Conservation (phyloP, 352 stramenopile species). For the Phytophthora macrochlamydospora region DNA sequence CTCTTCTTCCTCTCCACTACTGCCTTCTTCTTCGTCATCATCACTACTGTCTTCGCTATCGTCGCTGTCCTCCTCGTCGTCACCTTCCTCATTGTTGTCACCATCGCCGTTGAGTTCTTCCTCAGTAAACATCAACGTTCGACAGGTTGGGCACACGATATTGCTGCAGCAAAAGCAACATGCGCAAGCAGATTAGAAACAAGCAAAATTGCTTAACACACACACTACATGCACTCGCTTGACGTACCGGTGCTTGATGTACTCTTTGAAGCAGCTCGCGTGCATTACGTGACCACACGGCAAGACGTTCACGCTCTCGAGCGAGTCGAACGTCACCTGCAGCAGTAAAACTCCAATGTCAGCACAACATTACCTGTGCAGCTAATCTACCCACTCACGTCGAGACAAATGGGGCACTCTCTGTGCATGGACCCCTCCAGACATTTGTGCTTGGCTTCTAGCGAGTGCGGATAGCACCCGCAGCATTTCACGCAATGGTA, state of each 20-base stretch:
- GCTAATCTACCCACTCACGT: constrained; percentile 35
- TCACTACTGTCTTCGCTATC: constrained; percentile 17
- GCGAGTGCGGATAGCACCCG: constrained; percentile 76
- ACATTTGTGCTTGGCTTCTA: constrained; percentile 79
- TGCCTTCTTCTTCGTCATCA: constrained; percentile 24
- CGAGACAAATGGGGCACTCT: constrained; percentile 82
- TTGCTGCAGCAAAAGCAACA: constrained; percentile 37
- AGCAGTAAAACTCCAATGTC: constrained; percentile 2
- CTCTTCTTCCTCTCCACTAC: constrained; percentile 28
- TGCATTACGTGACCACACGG: constrained; percentile 82
- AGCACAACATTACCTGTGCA: background rate
- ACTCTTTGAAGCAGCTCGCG: constrained; percentile 63
- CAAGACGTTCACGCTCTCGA: constrained; percentile 72
- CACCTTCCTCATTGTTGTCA: constrained; percentile 15
- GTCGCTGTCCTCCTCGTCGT: constrained; percentile 12
- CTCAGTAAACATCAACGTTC: constrained; percentile 53
- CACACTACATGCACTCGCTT: background rate
- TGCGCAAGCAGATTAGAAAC: constrained; percentile 8
- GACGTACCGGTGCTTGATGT: constrained; percentile 63
- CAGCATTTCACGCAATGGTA: constrained; percentile 83
- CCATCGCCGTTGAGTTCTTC: constrained; percentile 32
- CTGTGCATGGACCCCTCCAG: constrained; percentile 81
- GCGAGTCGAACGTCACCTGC: constrained; percentile 76
- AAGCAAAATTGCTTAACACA: background rate
- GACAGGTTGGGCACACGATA: constrained; percentile 65